Conservation (phyloP, 108 stramenopile species). For the Skeletonema potamos region DNA sequence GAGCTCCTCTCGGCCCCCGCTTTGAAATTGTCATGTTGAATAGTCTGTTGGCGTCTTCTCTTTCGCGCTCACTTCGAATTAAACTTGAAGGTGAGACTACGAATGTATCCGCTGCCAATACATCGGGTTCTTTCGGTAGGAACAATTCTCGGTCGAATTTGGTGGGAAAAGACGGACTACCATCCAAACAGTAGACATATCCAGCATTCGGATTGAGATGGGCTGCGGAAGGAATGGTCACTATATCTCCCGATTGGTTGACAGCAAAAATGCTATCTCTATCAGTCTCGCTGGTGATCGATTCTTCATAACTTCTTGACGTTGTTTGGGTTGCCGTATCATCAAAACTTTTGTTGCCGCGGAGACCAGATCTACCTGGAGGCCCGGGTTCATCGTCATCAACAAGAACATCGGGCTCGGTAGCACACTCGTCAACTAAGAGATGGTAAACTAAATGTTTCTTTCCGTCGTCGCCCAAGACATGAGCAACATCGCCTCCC, state of each 20-base stretch:
- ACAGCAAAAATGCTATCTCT: slow-evolving; percentile 46
- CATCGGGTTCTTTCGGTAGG: slow-evolving; percentile 72
- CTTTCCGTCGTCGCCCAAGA: slow-evolving; percentile 22
- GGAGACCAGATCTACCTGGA: slow-evolving; percentile 12
- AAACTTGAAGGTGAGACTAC: slow-evolving; percentile 62
- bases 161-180: slow-evolving; percentile 85
- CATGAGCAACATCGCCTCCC: slow-evolving; percentile 57
- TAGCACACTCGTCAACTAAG: slow-evolving; percentile 79
- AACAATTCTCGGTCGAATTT: slow-evolving; percentile 54
- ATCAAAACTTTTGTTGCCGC: slow-evolving; percentile 48
- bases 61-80: slow-evolving; percentile 72
- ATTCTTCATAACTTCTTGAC: slow-evolving; percentile 27
- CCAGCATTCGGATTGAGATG: slow-evolving; percentile 49
- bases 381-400: slow-evolving; percentile 31
- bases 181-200: slow-evolving; percentile 76
- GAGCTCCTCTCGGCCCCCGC: slow-evolving; percentile 49
- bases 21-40: slow-evolving; percentile 61
- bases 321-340: slow-evolving; percentile 39
- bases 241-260: slow-evolving; percentile 69
- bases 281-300: slow-evolving; percentile 36
- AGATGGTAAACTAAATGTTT: slow-evolving; percentile 61
- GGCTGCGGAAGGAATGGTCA: slow-evolving; percentile 58
- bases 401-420: slow-evolving; percentile 36
- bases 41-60: slow-evolving; percentile 69
- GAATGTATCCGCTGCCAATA: slow-evolving; percentile 56